Evolutionary conservation across 148 eudicot species (phyloP), one percentile per base, ranked within the genome.

Genomic region (Chenopodium album): DNA sequence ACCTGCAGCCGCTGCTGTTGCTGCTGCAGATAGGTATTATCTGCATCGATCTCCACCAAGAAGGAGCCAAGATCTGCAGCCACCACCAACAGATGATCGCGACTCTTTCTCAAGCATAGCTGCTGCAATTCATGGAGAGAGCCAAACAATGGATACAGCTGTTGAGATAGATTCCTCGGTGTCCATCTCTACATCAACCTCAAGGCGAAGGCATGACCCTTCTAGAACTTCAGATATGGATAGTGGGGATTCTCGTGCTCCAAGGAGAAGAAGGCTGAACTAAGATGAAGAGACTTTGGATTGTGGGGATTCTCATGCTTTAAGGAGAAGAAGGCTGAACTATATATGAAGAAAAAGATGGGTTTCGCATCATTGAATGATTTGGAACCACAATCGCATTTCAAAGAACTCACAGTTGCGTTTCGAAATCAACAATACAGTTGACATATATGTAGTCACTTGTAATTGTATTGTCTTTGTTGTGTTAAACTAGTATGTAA

Each of bases 61-160:
- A 76, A 87, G 92, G 65, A 88, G 85, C 78, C 91, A 85, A 73
- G 92, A 90, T 60, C 90, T 77, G 37, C 84, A 80, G 78, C 84
- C 89, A 59, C 88, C 85, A 64, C 78, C 83, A 5, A 89, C 90
- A 47, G 99, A 96, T 73, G 99, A 96, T 79, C 86, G 95, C 76
- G 97, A 96, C 82, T 96, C 99, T n/a, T 86, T 96, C 79, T 94
- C 99, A 1, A 96, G 99, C 85, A 92, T 94, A 79, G 94, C 94
- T 87, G 99, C 97, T 22, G 90, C 87, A 70, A 91, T 96, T 78
- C 99, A 91, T 76, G 94, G 98, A 46, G 99, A 92, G 82, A 91
- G 97, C 76, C 95, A 91, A 81, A 92, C 94, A 1, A 82, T 90
- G 34, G 99, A 94, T 83, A 91, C 91, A 73, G 94, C 97, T 32